Conservation (phyloP, 768 basidiomycete genomes). For the Leccinum incarnatum region DNA sequence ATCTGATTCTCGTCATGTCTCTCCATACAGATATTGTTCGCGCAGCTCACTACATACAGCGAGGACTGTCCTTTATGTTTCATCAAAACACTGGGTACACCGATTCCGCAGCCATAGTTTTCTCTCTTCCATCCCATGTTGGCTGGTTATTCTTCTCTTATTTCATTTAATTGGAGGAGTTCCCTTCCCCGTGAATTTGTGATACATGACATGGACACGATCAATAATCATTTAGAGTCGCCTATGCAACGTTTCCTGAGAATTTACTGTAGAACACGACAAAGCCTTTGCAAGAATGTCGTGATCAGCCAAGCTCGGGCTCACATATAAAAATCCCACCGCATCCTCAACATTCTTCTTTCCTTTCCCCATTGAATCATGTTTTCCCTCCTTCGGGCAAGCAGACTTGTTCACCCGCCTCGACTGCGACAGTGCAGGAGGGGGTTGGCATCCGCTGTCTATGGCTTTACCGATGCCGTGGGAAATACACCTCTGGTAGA, state of each 20-base stretch:
- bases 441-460: conserved; percentile 47
- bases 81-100: conserved; percentile 14
- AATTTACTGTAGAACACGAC: neutral
- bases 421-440: conserved; percentile 14
- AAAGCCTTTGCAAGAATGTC: conserved; percentile 18
- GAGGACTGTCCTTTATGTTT: conserved; percentile 13
- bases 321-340: neutral
- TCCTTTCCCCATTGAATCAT: conserved; percentile 8
- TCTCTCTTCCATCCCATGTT: conserved; percentile 15
- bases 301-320: conserved; percentile 4
- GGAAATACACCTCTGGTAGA: conserved; percentile 92
- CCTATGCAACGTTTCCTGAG: neutral
- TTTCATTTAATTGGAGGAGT: conserved; percentile 24
- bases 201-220: conserved; percentile 12
- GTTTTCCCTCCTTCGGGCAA: conserved; percentile 34
- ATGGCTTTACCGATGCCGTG: conserved; percentile 84
- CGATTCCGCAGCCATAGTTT: conserved; percentile 17
- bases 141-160: conserved; percentile 13
- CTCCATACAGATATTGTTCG: conserved; percentile 24
- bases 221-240: conserved; percentile 16
- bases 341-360: neutral
- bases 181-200: conserved; percentile 24
- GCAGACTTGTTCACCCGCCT: conserved; percentile 22
- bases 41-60: conserved; percentile 20
- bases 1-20: conserved; percentile 32